These are phyloP conservation scores for Colletotrichum lentis DNA, from an alignment of 2,329 filamentous ascomycete genomes.

Conservation along the genomic window DNA sequence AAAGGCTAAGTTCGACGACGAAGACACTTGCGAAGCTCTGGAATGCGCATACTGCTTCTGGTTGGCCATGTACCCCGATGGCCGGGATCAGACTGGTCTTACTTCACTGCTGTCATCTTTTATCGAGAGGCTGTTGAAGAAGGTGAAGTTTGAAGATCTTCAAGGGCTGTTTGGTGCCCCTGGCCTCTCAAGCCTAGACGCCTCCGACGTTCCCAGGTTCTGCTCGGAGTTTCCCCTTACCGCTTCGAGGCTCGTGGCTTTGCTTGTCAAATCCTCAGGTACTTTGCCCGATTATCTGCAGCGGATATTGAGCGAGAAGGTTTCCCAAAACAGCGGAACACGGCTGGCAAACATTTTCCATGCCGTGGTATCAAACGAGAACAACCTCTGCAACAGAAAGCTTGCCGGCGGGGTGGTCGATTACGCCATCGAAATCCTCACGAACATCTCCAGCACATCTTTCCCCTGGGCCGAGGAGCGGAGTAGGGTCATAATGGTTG, in stretches of 20 bases:
- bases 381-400: conserved; percentile 49
- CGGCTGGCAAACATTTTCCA: conserved; percentile 43
- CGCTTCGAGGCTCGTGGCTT: conserved; percentile 30
- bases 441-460: conserved; percentile 32
- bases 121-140: conserved; percentile 43
- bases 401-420: conserved; percentile 47
- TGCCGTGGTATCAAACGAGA: conserved; percentile 49
- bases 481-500: conserved; percentile 21
- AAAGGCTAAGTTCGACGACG: conserved; percentile 45
- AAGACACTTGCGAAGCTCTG: conserved; percentile 53
- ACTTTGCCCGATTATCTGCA: conserved; percentile 30
- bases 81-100: conserved; percentile 43
- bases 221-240: conserved; percentile 29
- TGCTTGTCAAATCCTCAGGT: conserved; percentile 22
- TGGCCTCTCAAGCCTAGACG: not conserved
- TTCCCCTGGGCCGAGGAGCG: conserved; percentile 27
- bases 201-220: conserved; percentile 19
- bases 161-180: conserved; percentile 9
- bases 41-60: conserved; percentile 52
- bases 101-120: conserved; percentile 48
- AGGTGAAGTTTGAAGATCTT: conserved; percentile 21
- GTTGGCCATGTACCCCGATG: conserved; percentile 51
- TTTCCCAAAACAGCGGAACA: not conserved
- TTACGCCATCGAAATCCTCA: conserved; percentile 45
- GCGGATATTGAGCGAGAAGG: conserved; percentile 15